phyloP scores from a whole-genome alignment of 495 filamentous ascomycete species.

The Rostrohypoxylon terebratum region DNA sequence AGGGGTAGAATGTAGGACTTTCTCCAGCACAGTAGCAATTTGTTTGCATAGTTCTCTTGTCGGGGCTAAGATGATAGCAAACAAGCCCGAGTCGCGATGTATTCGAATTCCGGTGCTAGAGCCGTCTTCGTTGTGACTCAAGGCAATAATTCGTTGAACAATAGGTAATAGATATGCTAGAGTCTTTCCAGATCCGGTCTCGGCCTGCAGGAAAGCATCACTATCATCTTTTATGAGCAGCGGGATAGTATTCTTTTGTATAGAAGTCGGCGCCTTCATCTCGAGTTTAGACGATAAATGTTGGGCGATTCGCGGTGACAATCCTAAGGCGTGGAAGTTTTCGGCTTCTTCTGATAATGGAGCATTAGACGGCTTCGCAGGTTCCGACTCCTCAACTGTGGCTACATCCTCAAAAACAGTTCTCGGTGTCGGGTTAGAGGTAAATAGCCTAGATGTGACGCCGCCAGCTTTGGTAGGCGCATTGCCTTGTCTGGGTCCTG shows the following conservation, averaged over 20 bases:
- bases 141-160: conserved; percentile 83
- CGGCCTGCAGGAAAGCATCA: conserved; percentile 96
- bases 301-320: conserved; percentile 80
- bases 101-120: conserved; percentile 60
- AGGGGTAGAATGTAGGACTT: conserved; percentile 79
- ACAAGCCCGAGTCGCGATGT: conserved; percentile 86
- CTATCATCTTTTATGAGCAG: conserved; percentile 81
- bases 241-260: conserved; percentile 88
- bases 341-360: conserved; percentile 84
- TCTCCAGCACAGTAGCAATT: conserved; percentile 85
- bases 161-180: conserved; percentile 93
- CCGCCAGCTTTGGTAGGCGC: conserved; percentile 54
- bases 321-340: conserved; percentile 83
- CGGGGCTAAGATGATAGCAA: conserved; percentile 90
- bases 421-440: conserved; percentile 80
- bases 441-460: conserved; percentile 90
- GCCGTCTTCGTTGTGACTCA: conserved; percentile 68
- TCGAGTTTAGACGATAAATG: conserved; percentile 88
- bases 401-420: conserved; percentile 62
- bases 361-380: conserved; percentile 90
- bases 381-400: conserved; percentile 60
- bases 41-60: conserved; percentile 95
- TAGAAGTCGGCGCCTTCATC: conserved; percentile 90
- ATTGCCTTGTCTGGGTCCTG: conserved; percentile 35
- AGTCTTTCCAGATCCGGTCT: conserved; percentile 98